These are phyloP conservation scores for Jamesozyma spencerorum DNA, from an alignment of 805 yeast species.

Conservation along the genomic window DNA sequence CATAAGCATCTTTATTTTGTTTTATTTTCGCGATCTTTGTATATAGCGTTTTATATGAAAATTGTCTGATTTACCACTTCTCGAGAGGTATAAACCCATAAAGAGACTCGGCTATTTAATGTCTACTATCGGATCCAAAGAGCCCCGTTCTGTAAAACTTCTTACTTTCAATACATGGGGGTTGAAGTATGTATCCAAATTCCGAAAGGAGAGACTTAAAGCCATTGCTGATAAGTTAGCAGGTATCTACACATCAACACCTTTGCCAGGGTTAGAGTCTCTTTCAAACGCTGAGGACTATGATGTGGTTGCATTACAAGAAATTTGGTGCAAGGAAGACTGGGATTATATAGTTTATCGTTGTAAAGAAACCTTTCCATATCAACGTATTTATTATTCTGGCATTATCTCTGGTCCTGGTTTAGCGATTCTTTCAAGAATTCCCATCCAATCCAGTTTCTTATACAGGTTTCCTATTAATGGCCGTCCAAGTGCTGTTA, in stretches of 20 bases:
- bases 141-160: conserved; percentile 32
- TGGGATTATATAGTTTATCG: conserved; percentile 52
- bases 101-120: background rate
- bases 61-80: background rate
- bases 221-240: conserved; percentile 68
- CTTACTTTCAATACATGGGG: conserved; percentile 86
- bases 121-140: background rate
- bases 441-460: conserved; percentile 74
- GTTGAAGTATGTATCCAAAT: conserved; percentile 69
- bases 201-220: conserved; percentile 49
- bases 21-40: no score
- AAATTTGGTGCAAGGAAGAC: conserved; percentile 82
- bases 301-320: conserved; percentile 90
- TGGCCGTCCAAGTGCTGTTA: conserved; percentile 89
- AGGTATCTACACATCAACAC: conserved; percentile 9
- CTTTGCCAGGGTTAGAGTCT: conserved; percentile 14
- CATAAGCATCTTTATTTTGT: no score
- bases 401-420: conserved; percentile 95
- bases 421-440: conserved; percentile 68
- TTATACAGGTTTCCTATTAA: conserved; percentile 81
- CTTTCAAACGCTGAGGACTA: conserved; percentile 32
- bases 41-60: no score
- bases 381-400: conserved; percentile 59
- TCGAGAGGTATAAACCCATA: no score
- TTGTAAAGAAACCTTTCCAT: conserved; percentile 46